Base-by-base conservation (phyloP, 2,329 filamentous ascomycete species). In the Apiospora aurea region DNA sequence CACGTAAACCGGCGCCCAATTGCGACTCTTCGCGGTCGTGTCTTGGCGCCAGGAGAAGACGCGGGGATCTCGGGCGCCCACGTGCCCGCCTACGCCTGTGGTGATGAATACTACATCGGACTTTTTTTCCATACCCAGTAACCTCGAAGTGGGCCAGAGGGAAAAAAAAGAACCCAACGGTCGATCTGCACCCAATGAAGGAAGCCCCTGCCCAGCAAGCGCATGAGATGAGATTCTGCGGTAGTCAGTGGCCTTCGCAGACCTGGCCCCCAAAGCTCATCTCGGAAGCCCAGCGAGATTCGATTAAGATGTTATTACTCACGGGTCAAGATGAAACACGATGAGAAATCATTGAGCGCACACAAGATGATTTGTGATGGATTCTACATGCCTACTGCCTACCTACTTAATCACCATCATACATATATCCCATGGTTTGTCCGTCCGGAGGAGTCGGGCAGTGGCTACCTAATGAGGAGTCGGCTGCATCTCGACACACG, bases 401-500 rank as follows among this genome's bases (percentile, higher is more conserved):
- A 38, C 26, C 26, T 29, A 29, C 26, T 29, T 29, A 29, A 3
- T 29, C 26, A 38, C 7, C 34, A 38, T 8, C 34, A 8, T 38
- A 38, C 34, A 2, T 16, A 24, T n/a, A n/a, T n/a, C n/a, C 44
- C 44, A 69, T 49, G 67, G 26, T 26, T 29, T 29, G 26, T 29
- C 26, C 57, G 61, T 26, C 66, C 61, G 51, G 43, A 47, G 46
- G 41, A 69, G 47, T 69, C 53, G 72, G 53, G 68, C 69, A 68
- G 29, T 44, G 61, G 41, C 64, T 70, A 70, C 69, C 74, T 72
- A 77, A 70, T 71, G 72, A 69, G 68, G 69, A 75, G 71, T 70
- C 70, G 72, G 75, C 70, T 74, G 71, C 77, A 69, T 78, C 81
- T 80, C 78, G 80, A 82, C 74, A 80, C 80, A 77, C 76, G 72